A percentile compares a stretch with the other conserved stretches of the same genome.
Conservation (phyloP, 2,329 filamentous ascomycete species). For the Diaporthe sp. region DNA sequence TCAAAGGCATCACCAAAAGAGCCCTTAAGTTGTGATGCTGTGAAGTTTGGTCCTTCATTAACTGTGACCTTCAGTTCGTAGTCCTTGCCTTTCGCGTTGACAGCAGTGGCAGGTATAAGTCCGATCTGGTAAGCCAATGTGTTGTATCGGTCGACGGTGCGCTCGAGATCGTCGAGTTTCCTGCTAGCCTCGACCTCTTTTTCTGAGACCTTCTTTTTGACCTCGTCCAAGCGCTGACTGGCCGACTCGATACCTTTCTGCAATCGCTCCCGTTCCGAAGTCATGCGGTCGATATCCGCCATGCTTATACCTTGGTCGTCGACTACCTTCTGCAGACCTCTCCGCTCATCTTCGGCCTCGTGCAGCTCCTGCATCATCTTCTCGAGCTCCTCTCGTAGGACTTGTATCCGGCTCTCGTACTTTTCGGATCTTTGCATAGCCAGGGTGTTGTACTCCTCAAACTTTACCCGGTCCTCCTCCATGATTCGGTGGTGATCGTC, state of each 20-base stretch:
- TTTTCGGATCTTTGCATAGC: constrained; percentile 90
- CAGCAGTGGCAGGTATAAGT: constrained; percentile 86
- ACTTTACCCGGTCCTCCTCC: constrained; percentile 94
- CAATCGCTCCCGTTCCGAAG: constrained; percentile 92
- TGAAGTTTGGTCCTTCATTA: constrained; percentile 83
- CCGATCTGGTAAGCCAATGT: constrained; percentile 94
- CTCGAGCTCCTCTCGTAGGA: constrained; percentile 88
- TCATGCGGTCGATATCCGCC: constrained; percentile 99
- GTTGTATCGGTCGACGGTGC: constrained; percentile 91
- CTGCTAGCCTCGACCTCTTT: constrained; percentile 89
- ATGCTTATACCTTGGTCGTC: constrained; percentile 96
- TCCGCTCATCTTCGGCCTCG: constrained; percentile 86
- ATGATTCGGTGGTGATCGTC: constrained; percentile 94
- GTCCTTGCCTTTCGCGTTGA: constrained; percentile 86
- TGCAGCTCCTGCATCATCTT: constrained; percentile 81
- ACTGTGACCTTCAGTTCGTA: constrained; percentile 90
- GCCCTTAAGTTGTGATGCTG: constrained; percentile 68
- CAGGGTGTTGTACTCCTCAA: constrained; percentile 91
- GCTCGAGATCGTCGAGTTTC: constrained; percentile 93
- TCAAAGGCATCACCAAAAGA: constrained; percentile 59
- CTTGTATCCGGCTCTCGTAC: constrained; percentile 83
- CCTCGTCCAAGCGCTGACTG: constrained; percentile 82
- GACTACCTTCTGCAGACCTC: constrained; percentile 84
- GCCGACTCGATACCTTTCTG: constrained; percentile 88
- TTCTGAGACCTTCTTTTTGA: constrained; percentile 84